Base-by-base conservation (phyloP, 2,329 filamentous ascomycete species). In the Endoconidiophora laricicola region DNA sequence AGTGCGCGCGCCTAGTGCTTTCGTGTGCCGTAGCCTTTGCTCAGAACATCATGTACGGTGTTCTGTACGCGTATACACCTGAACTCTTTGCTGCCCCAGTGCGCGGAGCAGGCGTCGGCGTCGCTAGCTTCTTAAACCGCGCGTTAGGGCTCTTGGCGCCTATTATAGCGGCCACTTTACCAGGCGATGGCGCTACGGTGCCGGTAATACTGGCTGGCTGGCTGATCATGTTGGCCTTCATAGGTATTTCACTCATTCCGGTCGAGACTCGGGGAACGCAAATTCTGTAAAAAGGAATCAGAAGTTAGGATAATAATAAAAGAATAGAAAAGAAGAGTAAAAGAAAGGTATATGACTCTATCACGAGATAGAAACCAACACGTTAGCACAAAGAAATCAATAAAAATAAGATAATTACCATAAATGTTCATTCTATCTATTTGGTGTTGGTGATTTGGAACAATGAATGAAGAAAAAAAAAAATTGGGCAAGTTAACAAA, bases 1-100 rank as follows among this genome's bases (percentile, higher is more conserved):
- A 75, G 44, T 68, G 76, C 1, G 62, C 65, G 38, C 66, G 69
- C 53, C 72, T 86, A 38, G 69, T 70, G 46, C 83, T 83, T 60
- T 78, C 74, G 0, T 83, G 76, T 55, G 67, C 81, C 55, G 77
- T 83, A 60, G 78, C 81, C 9, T 83, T 86, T 60, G 74, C 78
- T 56, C 80, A 84, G 63, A 83, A 83, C 59, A 80, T 83, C 64
- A 83, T 83, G 77, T 86, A 85, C 63, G 81, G 81, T 51, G 79
- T 85, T 1, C 65, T 87, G 1, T 86, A 85, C 60, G 79, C 81
- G 6, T 86, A 84, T 60, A 86, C 83, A 0, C 82, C 83, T 0
- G 83, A 86, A 58, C 76, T 86, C 24, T 86, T 87, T 63, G 81
- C 82, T 0, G 79, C 81, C 0, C 79, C 81, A 0, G 76, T 81